phyloP scores from a whole-genome alignment of 2,329 filamentous ascomycete species.

The Microdochium trichocladiopsis region DNA sequence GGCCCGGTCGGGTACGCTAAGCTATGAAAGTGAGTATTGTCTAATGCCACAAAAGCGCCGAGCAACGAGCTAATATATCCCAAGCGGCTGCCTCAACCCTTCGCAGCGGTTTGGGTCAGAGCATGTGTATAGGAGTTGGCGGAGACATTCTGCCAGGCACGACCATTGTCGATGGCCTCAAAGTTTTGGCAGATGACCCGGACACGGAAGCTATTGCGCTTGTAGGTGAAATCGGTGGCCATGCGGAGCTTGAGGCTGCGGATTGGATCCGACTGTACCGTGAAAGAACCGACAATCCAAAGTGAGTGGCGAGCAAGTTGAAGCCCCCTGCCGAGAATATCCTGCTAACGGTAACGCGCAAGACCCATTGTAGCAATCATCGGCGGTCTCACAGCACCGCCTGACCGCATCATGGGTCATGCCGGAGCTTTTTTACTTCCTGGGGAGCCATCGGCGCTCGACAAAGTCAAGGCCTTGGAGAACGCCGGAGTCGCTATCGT shows the following conservation, averaged over 20 bases:
- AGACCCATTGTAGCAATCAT: constrained; percentile 69
- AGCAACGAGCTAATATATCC: not conserved
- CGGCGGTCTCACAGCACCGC: constrained; percentile 56
- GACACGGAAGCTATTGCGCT: constrained; percentile 67
- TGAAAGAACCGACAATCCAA: constrained; percentile 48
- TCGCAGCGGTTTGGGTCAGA: constrained; percentile 63
- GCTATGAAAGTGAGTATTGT: constrained; percentile 48
- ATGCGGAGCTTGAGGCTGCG: constrained; percentile 63
- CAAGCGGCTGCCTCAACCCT: constrained; percentile 63
- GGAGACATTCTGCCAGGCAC: constrained; percentile 69
- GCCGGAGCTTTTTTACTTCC: constrained; percentile 65
- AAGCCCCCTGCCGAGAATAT: not conserved
- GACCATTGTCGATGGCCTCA: constrained; percentile 63
- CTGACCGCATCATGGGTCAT: constrained; percentile 69
- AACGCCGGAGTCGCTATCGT: constrained; percentile 63
- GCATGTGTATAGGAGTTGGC: constrained; percentile 66
- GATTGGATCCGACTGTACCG: constrained; percentile 66
- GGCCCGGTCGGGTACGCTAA: constrained; percentile 67
- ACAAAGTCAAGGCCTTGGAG: constrained; percentile 63
- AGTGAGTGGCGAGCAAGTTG: constrained; percentile 34
- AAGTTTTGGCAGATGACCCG: constrained; percentile 57
- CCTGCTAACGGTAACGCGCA: constrained; percentile 1
- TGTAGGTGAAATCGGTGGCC: constrained; percentile 66
- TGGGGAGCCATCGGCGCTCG: constrained; percentile 55
- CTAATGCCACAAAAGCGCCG: not conserved